A percentile compares a stretch with the other conserved stretches of the same genome.
These are phyloP conservation scores for Lojkania enalia DNA, from an alignment of 2,329 filamentous ascomycete genomes.

Conservation along the genomic window DNA sequence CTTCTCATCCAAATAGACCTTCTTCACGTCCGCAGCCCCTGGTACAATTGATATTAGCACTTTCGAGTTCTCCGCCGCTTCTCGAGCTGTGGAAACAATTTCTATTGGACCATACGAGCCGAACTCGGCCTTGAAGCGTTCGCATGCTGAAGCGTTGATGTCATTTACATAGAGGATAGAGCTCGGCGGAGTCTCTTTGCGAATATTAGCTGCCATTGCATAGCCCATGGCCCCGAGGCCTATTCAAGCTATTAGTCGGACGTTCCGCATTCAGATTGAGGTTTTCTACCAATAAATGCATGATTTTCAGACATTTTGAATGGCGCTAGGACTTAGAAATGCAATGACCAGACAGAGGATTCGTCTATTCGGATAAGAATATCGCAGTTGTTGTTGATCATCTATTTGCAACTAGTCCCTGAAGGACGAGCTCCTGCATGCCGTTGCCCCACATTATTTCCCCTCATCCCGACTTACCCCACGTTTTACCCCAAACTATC, in stretches of 20 bases:
- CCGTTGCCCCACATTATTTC: too few species aligned
- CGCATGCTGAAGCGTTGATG: conserved; percentile 28
- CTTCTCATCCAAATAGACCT: conserved; percentile 32
- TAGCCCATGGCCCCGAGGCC: conserved; percentile 43
- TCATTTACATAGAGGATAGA: conserved; percentile 36
- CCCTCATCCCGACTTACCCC: too few species aligned
- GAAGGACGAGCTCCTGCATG: too few species aligned
- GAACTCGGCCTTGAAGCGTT: conserved; percentile 27
- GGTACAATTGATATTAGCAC: conserved; percentile 37
- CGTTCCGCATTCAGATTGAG: neutral
- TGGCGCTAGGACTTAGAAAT: too few species aligned
- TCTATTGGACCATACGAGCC: conserved; percentile 24
- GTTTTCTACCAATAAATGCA: conserved; percentile 32
- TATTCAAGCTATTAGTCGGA: conserved; percentile 12
- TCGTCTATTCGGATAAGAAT: too few species aligned
- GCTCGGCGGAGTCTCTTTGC: conserved; percentile 24
- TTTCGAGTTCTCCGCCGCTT: conserved; percentile 33
- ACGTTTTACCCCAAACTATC: too few species aligned
- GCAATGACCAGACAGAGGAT: too few species aligned
- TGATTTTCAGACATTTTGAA: conserved; percentile 31
- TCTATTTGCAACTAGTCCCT: too few species aligned
- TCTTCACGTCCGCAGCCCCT: conserved; percentile 28
- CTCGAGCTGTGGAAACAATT: conserved; percentile 29
- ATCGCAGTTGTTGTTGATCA: too few species aligned
- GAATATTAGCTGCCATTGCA: conserved; percentile 37